A percentile compares a stretch with the other conserved stretches of the same genome.
phyloP scores from a whole-genome alignment of 139 green algal species.

The Nannochloris sp. region DNA sequence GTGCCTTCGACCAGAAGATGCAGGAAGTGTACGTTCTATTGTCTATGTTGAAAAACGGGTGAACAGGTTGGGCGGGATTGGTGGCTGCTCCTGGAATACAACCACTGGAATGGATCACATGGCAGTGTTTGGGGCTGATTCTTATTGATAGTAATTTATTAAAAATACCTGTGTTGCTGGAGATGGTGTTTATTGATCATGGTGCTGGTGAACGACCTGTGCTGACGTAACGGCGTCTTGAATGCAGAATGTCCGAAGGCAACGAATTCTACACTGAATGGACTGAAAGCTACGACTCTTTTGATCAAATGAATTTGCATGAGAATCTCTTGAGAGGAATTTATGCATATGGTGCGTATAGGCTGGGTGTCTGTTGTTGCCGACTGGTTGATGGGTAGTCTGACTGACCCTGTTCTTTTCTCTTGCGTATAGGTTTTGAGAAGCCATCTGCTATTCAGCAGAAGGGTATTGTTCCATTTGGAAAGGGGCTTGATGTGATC shows the following conservation, averaged over 20 bases:
- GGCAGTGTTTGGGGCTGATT: neutral
- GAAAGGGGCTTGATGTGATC: slow-evolving; percentile 96
- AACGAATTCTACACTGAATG: slow-evolving; percentile 92
- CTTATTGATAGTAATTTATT: neutral
- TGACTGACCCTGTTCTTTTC: neutral
- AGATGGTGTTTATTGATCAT: neutral
- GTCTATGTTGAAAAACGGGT: neutral
- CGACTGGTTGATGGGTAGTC: neutral
- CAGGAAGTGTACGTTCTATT: slow-evolving; percentile 46
- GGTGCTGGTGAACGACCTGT: neutral
- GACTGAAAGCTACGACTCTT: slow-evolving; percentile 93
- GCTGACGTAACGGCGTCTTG: neutral
- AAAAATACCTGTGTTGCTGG: neutral
- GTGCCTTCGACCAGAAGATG: slow-evolving; percentile 79
- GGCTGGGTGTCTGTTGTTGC: neutral
- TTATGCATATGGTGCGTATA: slow-evolving; percentile 90
- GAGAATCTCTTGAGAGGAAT: slow-evolving; percentile 99
- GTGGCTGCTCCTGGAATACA: neutral
- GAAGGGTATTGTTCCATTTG: slow-evolving; percentile 98
- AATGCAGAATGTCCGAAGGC: slow-evolving; percentile 52
- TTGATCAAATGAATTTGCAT: slow-evolving; percentile 96
- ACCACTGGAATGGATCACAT: neutral
- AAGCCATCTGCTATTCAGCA: slow-evolving; percentile 99
- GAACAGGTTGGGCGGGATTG: neutral
- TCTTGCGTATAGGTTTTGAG: slow-evolving; percentile 80